Percentiles rank a stretch among this genome's conserved stretches.
Evolutionary conservation across 148 eudicot species (phyloP).

Genomic region (Vaccinium corymbosum): DNA sequence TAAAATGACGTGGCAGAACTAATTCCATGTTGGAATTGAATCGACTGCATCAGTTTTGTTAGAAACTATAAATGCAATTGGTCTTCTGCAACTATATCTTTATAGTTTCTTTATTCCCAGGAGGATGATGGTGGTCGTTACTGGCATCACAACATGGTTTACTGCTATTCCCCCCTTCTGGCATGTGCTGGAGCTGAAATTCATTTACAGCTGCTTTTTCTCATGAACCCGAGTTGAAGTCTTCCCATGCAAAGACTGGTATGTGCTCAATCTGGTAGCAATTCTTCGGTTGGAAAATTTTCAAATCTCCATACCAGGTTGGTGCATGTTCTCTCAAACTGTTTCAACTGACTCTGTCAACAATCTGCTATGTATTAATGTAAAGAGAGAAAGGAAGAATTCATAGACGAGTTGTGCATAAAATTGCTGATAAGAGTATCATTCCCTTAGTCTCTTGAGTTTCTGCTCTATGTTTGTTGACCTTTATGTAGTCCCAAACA

Average conservation of each 20-base stretch:
- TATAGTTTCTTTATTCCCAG: background rate
- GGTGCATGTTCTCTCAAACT: background rate
- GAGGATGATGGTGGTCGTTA: background rate
- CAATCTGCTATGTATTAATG: background rate
- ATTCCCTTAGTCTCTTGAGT: background rate
- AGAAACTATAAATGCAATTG: background rate
- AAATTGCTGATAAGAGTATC: background rate
- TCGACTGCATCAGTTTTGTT: background rate
- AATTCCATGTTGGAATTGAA: background rate
- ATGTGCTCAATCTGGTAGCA: background rate
- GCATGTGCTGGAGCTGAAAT: background rate
- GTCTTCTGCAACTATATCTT: background rate
- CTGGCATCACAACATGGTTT: background rate
- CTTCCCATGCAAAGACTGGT: background rate
- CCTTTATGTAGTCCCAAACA: background rate
- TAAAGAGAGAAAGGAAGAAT: background rate
- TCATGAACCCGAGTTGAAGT: background rate
- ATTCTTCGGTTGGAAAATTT: background rate
- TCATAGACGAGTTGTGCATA: background rate
- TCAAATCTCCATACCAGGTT: background rate
- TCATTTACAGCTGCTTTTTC: background rate
- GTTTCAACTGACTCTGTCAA: background rate
- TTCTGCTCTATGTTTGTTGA: background rate
- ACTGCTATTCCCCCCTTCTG: background rate
- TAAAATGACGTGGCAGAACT: background rate